Evolutionary conservation across 257 asterid species (phyloP).

Genomic region (Knoxia roxburghii): DNA sequence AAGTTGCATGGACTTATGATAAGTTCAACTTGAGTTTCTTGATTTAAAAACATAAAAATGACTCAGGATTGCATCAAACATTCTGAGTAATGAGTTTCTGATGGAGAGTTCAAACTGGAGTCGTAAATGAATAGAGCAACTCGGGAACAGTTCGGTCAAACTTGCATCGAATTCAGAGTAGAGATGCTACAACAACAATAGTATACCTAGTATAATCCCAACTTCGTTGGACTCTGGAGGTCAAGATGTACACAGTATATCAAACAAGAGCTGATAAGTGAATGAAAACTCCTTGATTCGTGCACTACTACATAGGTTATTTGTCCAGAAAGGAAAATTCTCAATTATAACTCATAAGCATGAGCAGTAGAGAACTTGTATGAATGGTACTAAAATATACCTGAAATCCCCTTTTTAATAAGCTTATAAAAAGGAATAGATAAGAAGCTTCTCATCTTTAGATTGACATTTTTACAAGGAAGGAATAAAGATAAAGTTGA

Average conservation of each 20-base stretch:
- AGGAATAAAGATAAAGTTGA: slow-evolving; percentile 11
- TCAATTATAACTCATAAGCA: background rate
- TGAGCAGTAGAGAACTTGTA: background rate
- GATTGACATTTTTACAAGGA: slow-evolving; percentile 7
- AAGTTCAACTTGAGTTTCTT: background rate
- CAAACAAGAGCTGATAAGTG: background rate
- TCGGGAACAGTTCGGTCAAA: too few species aligned
- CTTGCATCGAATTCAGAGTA: too few species aligned
- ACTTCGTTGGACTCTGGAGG: too few species aligned
- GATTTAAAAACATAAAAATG: background rate
- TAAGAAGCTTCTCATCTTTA: background rate
- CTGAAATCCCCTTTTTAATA: background rate
- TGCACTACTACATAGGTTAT: background rate
- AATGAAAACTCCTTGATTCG: background rate
- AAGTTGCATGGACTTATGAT: background rate
- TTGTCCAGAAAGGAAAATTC: background rate
- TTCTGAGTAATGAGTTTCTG: background rate
- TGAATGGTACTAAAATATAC: background rate
- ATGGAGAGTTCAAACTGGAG: too few species aligned
- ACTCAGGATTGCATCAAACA: too few species aligned
- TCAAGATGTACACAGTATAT: too few species aligned
- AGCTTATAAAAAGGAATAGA: slow-evolving; percentile 2
- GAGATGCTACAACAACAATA: too few species aligned
- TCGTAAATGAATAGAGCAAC: too few species aligned
- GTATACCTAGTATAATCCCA: too few species aligned